phyloP scores from a whole-genome alignment of 371 early-diverging fungal species.

The Apophysomyces variabilis region DNA sequence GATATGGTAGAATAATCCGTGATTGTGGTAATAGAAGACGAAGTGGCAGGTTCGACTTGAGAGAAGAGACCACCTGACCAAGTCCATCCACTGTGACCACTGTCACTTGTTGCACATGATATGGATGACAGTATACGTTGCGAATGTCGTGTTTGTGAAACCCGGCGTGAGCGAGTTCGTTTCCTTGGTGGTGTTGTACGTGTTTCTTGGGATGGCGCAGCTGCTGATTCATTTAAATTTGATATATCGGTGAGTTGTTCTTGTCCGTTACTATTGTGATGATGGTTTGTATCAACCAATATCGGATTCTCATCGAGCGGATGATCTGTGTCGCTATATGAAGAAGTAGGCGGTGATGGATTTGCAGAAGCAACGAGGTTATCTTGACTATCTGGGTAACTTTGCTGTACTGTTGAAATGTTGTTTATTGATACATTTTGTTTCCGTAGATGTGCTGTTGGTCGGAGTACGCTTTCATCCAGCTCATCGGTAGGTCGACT shows the following conservation, averaged over 20 bases:
- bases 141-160: slow-evolving; percentile 3
- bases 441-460: slow-evolving; percentile 4
- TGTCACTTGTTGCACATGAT: slow-evolving; percentile 16
- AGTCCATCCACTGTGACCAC: slow-evolving; percentile 16
- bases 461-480: slow-evolving; percentile 1
- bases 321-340: neutral
- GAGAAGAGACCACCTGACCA: slow-evolving; percentile 32
- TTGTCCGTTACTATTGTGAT: neutral
- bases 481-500: slow-evolving; percentile 3
- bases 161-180: neutral
- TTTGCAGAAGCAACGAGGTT: neutral
- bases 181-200: neutral
- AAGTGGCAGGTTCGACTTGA: slow-evolving; percentile 33
- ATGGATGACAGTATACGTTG: slow-evolving; percentile 6
- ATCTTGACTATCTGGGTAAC: neutral
- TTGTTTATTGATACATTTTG: neutral
- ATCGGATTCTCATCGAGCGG: neutral
- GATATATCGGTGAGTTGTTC: neutral
- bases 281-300: neutral
- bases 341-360: neutral
- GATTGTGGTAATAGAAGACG: slow-evolving; percentile 24
- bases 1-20: slow-evolving; percentile 30
- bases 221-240: too few relatives aligned
- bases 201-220: too few relatives aligned
- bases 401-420: neutral